Base-by-base conservation (phyloP, 352 stramenopile genomes). In the Thraustochytrium striatum region DNA sequence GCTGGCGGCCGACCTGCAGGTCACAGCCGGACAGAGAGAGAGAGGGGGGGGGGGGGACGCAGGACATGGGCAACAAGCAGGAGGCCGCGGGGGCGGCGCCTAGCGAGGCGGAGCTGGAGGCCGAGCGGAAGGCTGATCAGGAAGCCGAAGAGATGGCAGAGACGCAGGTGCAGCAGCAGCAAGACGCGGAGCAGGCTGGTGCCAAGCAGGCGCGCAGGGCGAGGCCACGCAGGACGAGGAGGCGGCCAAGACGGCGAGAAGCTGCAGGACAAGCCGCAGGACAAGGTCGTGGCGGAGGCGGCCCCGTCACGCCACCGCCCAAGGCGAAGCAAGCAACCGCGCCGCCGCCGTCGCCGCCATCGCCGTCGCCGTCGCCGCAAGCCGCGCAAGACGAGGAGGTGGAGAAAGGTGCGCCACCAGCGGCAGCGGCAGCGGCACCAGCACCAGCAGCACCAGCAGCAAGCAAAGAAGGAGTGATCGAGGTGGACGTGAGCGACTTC, bases 391-490 rank as follows among this genome's bases (percentile, higher is more conserved):
- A 5, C 5, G 39, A 5, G 39, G 39, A 5, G 39, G 39, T 13
- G 39, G 39, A 5, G 39, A 13, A 5, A 13, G 39, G 39, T 5
- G 13, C 39, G 39, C 5, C 39, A 47, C 39, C 5, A 47, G 13
- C 39, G 39, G 39, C 39, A 47, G 39, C 39, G 39, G 13, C 5
- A 47, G 39, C 39, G 39, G 39, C 39, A 13, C 5, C 39, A 13
- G 5, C 5, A 47, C 5, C 5, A 13, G 13, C 5, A 13, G 39
- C 39, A 28, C 25, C 36, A 30, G n/a, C 7, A n/a, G n/a, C n/a
- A n/a, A n/a, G n/a, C n/a, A n/a, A n/a, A n/a, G n/a, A n/a, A 55
- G 36, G 3, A 19, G 65, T 75, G 65, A 75, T 75, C 39, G 65
- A 75, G 65, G 65, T 75, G 28, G 65, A 75, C 52, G 52, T 75